These are phyloP conservation scores for Botrytis fragariae DNA, from an alignment of 2,329 filamentous ascomycete genomes.

Conservation along the genomic window DNA sequence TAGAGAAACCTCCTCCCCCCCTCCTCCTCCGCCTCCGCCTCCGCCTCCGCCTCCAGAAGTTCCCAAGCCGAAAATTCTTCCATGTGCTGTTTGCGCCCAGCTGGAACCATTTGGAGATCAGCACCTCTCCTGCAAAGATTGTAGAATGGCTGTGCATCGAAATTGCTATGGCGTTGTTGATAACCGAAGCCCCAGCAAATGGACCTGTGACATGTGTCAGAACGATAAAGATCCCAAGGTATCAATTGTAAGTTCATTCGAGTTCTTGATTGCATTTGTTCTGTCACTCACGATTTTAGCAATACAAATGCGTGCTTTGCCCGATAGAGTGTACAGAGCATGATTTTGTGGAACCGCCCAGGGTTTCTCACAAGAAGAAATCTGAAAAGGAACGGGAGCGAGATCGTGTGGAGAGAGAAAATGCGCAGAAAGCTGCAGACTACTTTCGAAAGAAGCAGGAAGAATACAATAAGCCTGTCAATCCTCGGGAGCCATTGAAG, in stretches of 20 bases:
- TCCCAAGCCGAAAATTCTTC: slow-evolving; percentile 73
- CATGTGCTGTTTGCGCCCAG: slow-evolving; percentile 81
- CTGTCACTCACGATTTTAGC: slow-evolving; percentile 45
- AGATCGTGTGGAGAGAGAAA: slow-evolving; percentile 80
- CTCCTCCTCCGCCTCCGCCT: slow-evolving; percentile 60
- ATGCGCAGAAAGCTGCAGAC: slow-evolving; percentile 75
- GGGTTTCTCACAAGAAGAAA: slow-evolving; percentile 81
- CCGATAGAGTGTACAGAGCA: slow-evolving; percentile 77
- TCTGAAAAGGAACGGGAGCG: slow-evolving; percentile 87
- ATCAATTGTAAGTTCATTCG: slow-evolving; percentile 69
- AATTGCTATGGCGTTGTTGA: slow-evolving; percentile 85
- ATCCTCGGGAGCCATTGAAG: slow-evolving; percentile 88
- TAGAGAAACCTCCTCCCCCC: slow-evolving; percentile 62
- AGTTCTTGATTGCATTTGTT: slow-evolving; percentile 29
- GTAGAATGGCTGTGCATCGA: slow-evolving; percentile 86
- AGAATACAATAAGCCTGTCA: slow-evolving; percentile 75
- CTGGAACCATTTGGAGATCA: slow-evolving; percentile 70
- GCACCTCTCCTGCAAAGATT: slow-evolving; percentile 78
- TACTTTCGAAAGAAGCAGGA: slow-evolving; percentile 80
- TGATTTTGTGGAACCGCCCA: slow-evolving; percentile 81
- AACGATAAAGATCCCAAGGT: slow-evolving; percentile 92
- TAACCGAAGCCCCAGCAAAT: slow-evolving; percentile 67
- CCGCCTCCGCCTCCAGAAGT: slow-evolving; percentile 69
- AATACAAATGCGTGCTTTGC: slow-evolving; percentile 91
- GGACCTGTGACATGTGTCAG: slow-evolving; percentile 92